Evolutionary conservation across 108 stramenopile species (phyloP), one percentile per base, ranked within the genome.

Genomic region (Cyclotella choctawhatcheeana): DNA sequence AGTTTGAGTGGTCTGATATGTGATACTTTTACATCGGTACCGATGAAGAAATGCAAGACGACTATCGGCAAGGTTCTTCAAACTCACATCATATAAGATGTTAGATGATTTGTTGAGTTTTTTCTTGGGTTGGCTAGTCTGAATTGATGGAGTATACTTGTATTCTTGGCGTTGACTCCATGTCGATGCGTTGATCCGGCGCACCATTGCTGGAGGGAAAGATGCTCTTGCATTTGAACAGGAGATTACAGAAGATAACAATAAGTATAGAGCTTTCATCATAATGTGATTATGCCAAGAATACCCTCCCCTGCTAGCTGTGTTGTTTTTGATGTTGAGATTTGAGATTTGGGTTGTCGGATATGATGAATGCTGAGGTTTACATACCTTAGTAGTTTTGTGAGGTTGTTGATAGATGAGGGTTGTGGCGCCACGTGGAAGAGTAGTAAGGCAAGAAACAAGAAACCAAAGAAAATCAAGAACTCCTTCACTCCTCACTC

Each of bases 41-140:
- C 51, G 4, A 22, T 22, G 51, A 52, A 52, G n/a, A 52, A 52
- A 52, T 2, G 51, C 51, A 52, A 52, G 3, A n/a, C 51, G n/a
- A 3, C 8, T 22, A 22, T 24, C 10, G n/a, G 21, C 4, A 52
- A 1, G 51, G 10, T 52, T 52, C 10, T 52, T 22, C 51, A 1
- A 2, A n/a, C 24, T 10, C 1, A 5, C 51, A 22, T 22, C 21
- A 52, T 2, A 10, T 52, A 10, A 18, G 24, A 52, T n/a, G 21
- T 1, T 52, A 22, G 51, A 3, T 52, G 21, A 52, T 10, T 1
- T 10, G 24, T 22, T 4, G 18, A 50, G 4, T n/a, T 10, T 14
- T 4, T 4, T 4, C 6, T 4, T 52, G 1, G n/a, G 10, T 52
- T 22, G 51, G 24, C 20, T 1, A 52, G 51, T 22, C 1, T n/a